Base-by-base conservation (phyloP, 495 filamentous ascomycete genomes). In the Xylaria venustula region DNA sequence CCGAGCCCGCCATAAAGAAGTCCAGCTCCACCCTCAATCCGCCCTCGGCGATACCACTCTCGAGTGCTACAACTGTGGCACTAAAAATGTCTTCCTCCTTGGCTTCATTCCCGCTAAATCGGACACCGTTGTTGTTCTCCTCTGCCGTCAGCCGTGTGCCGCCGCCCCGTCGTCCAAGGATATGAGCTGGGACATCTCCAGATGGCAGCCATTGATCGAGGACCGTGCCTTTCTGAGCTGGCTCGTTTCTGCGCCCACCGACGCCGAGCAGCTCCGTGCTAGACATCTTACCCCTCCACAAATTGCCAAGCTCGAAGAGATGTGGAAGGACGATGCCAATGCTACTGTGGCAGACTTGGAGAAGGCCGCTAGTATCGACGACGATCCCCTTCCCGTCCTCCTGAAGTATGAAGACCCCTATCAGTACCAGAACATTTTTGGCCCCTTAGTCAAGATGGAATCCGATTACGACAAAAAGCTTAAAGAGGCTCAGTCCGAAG, bases 41-140 rank as follows among this genome's bases (percentile, higher is more conserved):
- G 88, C 92, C n/a, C 88, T 99, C 28, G 94, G 94, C 46, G 94
- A 99, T 73, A 99, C 94, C 3, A 90, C 94, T 48, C 83, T 99
- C 49, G 94, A 99, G 79, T 99, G 94, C 79, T 99, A 99, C 80
- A 99, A 97, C 72, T 99, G 94, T 75, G 94, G 95, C 49, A 97
- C 91, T 1, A 99, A 98, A 75, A 99, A 99, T 76, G 94, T 97
- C 51, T 99, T 99, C 68, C 85, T 98, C n/a, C 89, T 99, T 12
- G 94, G 94, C 25, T 99, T 99, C 72, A 99, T 99, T 64, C 94
- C 94, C n/a, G 94, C 94, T 14, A 98, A 98, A 72, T 97, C 93
- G 2, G 94, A 99, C 65, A 97, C 94, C 0, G 94, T 99, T 20
- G 94, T 99, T 20, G 94, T 99, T 17, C 85, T 99, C 41, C 83